Conservation (phyloP, 192 early-diverging fungal genomes). For the Podila minutissima region DNA sequence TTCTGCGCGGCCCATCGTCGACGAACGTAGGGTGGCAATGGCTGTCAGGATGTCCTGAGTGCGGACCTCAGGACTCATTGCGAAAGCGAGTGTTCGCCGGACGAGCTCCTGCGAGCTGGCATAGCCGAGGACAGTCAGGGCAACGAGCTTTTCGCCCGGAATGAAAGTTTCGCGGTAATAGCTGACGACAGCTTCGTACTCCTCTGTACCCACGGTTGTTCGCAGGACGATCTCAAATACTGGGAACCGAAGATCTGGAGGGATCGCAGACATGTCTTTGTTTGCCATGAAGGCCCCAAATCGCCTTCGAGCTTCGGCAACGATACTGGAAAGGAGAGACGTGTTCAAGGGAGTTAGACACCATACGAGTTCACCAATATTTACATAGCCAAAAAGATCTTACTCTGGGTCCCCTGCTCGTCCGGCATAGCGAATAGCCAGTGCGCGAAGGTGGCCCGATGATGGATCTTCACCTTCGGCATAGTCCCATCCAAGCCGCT, state of each 20-base stretch:
- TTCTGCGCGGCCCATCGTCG: constrained; percentile 59
- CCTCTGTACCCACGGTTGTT: constrained; percentile 48
- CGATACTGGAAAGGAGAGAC: constrained; percentile 52
- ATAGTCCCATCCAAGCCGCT: constrained; percentile 66
- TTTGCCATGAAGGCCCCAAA: constrained; percentile 73
- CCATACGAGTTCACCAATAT: constrained; percentile 14
- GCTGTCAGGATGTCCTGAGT: constrained; percentile 66
- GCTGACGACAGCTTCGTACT: constrained; percentile 57
- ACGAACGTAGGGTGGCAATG: constrained; percentile 58
- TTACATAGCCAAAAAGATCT: background rate
- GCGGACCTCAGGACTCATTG: constrained; percentile 65
- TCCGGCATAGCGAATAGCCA: constrained; percentile 73
- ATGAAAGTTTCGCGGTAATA: constrained; percentile 59
- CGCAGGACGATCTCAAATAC: constrained; percentile 74
- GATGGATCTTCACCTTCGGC: constrained; percentile 65
- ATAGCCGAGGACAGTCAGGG: constrained; percentile 68
- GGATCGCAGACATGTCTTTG: constrained; percentile 60
- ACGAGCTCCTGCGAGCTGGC: constrained; percentile 57
- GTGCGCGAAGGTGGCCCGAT: constrained; percentile 66
- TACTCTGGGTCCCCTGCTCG: constrained; percentile 65
- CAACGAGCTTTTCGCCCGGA: constrained; percentile 65
- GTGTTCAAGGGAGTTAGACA: background rate
- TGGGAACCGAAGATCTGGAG: constrained; percentile 69
- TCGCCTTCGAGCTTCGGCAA: constrained; percentile 75
- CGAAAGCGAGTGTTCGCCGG: constrained; percentile 63